Evolutionary conservation across 2,329 filamentous ascomycete genomes (phyloP).

Genomic region (Nothophoma quercina): DNA sequence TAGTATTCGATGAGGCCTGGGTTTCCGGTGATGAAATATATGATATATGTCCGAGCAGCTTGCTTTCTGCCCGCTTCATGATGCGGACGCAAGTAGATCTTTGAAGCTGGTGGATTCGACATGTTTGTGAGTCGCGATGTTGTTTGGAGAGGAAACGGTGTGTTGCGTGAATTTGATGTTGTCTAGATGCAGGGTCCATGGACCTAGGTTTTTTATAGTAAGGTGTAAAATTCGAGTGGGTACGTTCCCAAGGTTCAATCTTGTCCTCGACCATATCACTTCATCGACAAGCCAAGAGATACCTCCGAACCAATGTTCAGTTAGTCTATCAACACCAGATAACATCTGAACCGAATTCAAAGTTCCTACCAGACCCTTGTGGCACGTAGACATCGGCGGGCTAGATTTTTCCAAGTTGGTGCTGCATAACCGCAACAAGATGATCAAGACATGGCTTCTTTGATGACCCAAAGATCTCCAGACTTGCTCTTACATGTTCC

Average conservation of each 20-base stretch:
- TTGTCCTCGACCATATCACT: neutral
- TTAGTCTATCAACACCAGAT: too few relatives aligned
- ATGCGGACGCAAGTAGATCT: conserved; percentile 35
- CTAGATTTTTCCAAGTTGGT: too few relatives aligned
- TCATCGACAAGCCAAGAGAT: too few relatives aligned
- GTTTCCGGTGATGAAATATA: conserved; percentile 80
- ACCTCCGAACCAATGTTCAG: too few relatives aligned
- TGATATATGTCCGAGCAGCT: conserved; percentile 53
- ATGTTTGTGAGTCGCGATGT: conserved; percentile 5
- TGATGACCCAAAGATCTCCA: too few relatives aligned
- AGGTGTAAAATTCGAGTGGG: neutral
- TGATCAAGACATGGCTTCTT: too few relatives aligned
- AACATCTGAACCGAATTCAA: too few relatives aligned
- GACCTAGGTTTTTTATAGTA: neutral
- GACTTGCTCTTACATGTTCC: too few relatives aligned
- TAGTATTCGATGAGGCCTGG: conserved; percentile 81
- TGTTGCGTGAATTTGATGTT: conserved; percentile 19
- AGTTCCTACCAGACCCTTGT: too few relatives aligned
- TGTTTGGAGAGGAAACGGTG: neutral
- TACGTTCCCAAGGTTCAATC: neutral
- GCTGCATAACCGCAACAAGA: too few relatives aligned
- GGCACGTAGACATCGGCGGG: too few relatives aligned
- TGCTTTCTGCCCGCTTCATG: conserved; percentile 29
- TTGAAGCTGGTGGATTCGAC: conserved; percentile 24
- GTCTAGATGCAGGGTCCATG: conserved; percentile 20